Evolutionary conservation across 129 eudicot species (phyloP).

Genomic region (Centella asiatica): DNA sequence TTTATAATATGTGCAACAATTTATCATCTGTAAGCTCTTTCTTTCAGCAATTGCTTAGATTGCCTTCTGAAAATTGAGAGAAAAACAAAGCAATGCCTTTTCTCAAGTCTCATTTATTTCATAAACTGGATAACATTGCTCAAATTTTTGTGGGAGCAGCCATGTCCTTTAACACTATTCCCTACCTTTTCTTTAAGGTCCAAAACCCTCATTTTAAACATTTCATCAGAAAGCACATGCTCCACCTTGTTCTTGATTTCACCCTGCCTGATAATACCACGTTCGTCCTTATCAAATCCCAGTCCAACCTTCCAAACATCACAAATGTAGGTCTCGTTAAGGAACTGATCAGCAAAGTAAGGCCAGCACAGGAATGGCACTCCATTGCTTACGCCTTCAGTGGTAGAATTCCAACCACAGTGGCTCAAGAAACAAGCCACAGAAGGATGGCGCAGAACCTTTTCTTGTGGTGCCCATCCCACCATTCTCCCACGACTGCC

Average conservation of each 20-base stretch:
- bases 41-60: no score
- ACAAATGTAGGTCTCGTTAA: slow-evolving; percentile 21
- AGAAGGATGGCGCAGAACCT: slow-evolving; percentile 28
- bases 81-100: no score
- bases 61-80: no score
- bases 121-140: background rate
- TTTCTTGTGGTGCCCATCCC: slow-evolving; percentile 41
- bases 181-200: background rate
- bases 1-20: no score
- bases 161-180: background rate
- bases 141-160: slow-evolving; percentile 8
- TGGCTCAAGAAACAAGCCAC: slow-evolving; percentile 36
- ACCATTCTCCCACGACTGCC: slow-evolving; percentile 23
- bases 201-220: background rate
- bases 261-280: slow-evolving; percentile 4
- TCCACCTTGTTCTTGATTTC: slow-evolving; percentile 17
- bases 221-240: background rate
- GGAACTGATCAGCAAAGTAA: slow-evolving; percentile 26
- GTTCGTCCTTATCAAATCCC: slow-evolving; percentile 6
- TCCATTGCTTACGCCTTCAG: slow-evolving; percentile 27
- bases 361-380: slow-evolving; percentile 43
- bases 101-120: background rate
- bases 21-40: no score
- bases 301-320: slow-evolving; percentile 31
- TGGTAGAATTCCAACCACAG: slow-evolving; percentile 43